Conservation (phyloP, 2,329 filamentous ascomycete genomes). For the Escovopsis sp. region DNA sequence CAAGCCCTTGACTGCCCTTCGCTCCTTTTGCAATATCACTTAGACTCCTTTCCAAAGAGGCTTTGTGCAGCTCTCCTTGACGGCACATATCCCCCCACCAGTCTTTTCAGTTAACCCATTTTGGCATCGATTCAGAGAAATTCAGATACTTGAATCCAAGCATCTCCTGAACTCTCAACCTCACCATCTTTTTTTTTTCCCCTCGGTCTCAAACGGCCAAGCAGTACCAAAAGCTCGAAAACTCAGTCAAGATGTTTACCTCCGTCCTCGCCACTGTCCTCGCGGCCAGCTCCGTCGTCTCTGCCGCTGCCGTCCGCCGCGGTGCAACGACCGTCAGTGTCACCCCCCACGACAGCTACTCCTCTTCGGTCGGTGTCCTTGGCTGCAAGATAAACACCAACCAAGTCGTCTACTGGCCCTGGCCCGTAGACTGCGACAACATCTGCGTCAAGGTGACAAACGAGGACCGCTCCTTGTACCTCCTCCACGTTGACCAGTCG, state of each 20-base stretch:
- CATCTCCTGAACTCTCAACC: neutral
- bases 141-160: no score
- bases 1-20: no score
- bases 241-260: conserved; percentile 5
- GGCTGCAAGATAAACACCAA: conserved; percentile 48
- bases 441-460: conserved; percentile 41
- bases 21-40: no score
- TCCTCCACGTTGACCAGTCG: conserved; percentile 44
- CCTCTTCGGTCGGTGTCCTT: conserved; percentile 41
- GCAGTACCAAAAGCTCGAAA: no score
- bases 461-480: conserved; percentile 34
- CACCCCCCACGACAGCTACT: conserved; percentile 43
- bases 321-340: conserved; percentile 18
- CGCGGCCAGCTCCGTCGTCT: conserved; percentile 15
- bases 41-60: no score
- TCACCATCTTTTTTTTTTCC: neutral
- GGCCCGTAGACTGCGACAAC: conserved; percentile 35
- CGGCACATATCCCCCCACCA: no score
- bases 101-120: no score
- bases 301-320: conserved; percentile 12
- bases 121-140: no score
- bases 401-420: conserved; percentile 47
- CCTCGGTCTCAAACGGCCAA: no score
- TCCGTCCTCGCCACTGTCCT: conserved; percentile 17
- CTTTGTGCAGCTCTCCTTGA: no score